Conservation (phyloP, 2,329 filamentous ascomycete species). For the Septoria linicola region DNA sequence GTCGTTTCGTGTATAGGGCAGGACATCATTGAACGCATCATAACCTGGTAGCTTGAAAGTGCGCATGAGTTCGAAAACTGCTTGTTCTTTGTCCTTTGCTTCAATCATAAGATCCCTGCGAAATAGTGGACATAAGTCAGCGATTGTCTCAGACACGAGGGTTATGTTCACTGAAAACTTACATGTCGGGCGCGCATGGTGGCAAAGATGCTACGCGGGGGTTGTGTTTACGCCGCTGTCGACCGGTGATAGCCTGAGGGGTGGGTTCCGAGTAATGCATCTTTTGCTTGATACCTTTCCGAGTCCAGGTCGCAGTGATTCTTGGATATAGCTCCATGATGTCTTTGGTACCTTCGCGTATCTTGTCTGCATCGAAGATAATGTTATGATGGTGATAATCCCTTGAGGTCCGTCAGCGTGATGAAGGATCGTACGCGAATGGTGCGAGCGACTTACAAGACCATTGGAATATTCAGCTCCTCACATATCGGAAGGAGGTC, state of each 20-base stretch:
- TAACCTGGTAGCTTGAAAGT: conserved; percentile 81
- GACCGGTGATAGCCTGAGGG: conserved; percentile 70
- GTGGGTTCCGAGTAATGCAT: conserved; percentile 94
- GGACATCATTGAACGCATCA: conserved; percentile 70
- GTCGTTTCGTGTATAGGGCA: conserved; percentile 74
- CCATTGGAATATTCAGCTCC: conserved; percentile 88
- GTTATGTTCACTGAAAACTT: too few relatives aligned
- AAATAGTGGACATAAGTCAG: too few relatives aligned
- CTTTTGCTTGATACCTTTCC: conserved; percentile 84
- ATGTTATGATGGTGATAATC: conserved; percentile 98
- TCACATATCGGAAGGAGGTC: conserved; percentile 87
- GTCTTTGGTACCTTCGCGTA: conserved; percentile 82
- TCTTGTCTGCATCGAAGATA: conserved; percentile 68
- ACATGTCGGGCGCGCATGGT: conserved; percentile 77
- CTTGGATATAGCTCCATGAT: conserved; percentile 72
- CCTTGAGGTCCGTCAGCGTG: neutral
- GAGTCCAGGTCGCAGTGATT: conserved; percentile 79
- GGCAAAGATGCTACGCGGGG: conserved; percentile 76
- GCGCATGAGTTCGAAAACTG: conserved; percentile 90
- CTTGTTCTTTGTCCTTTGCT: conserved; percentile 96
- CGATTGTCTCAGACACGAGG: too few relatives aligned
- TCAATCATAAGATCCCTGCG: conserved; percentile 99
- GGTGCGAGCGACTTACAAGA: conserved; percentile 53
- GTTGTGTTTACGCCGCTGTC: conserved; percentile 81
- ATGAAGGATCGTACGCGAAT: neutral